Evolutionary conservation across 805 yeast genomes (phyloP), one percentile per base, ranked within the genome.

Genomic region (Kluyveromyces siamensis): DNA sequence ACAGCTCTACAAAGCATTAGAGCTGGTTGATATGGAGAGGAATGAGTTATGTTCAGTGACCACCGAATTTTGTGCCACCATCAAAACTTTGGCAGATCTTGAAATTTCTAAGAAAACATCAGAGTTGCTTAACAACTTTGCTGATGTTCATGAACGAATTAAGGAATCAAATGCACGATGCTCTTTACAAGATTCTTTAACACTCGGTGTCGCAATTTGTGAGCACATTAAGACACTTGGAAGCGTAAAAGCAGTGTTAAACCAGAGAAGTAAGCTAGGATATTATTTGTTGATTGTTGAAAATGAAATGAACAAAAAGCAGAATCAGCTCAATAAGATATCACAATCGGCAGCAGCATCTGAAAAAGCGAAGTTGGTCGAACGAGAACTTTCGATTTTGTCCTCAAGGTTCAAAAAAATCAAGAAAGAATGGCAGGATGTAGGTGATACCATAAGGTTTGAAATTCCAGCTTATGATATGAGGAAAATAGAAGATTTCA

Each of bases 191-290:
- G 97, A 91, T 55, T 79, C 89, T 58, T 70, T 91, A 52, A 88
- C 96, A 0, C 69, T 91, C 43, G 96, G 96, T 1, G 78, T 85
- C 25, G 87, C 96, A 0, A 70, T 91, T 38, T 96, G 91, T 62
- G 97, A 90, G 62, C 90, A 93, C 62, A 71, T 82, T 44, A 75
- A 98, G 45, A 71, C 83, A 14, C 79, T 90, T 25, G 82, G 84
- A 9, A 86, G 95, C 27, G 77, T 88, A 33, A 77, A 83, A 54
- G 76, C 80, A 42, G 80, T 86, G 5, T 83, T 90, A 55, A 81
- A 80, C 43, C 88, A 87, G 49, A 75, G 98, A 55, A 75, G 79
- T 49, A 85, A 81, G 55, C 61, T 76, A 2, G 71, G 78, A 30
- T 61, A 70, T 43, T 72, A 71, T 44, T 65, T 79, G 30, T 66